A percentile compares a stretch with the other conserved stretches of the same genome.
phyloP scores from a whole-genome alignment of 2,329 filamentous ascomycete species.

The Lasiodiplodia sp. region DNA sequence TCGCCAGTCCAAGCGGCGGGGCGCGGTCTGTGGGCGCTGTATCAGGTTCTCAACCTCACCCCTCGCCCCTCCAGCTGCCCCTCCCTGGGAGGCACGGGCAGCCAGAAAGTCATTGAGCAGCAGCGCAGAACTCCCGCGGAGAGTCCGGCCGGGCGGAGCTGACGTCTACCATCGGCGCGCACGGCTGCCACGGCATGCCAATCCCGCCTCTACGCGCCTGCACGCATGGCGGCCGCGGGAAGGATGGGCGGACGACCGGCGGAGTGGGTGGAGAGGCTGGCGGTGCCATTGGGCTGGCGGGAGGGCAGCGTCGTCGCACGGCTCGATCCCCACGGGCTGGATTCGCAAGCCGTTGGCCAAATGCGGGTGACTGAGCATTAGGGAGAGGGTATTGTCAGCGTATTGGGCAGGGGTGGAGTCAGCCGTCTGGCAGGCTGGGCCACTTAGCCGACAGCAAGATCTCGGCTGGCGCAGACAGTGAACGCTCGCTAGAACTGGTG shows the following conservation, averaged over 20 bases:
- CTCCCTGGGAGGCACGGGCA: slow-evolving; percentile 24
- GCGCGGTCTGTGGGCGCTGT: slow-evolving; percentile 24
- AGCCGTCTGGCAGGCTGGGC: slow-evolving; percentile 3
- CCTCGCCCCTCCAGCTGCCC: slow-evolving; percentile 25
- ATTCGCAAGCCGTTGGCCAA: slow-evolving; percentile 22
- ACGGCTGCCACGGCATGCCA: slow-evolving; percentile 19
- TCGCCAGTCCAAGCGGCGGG: slow-evolving; percentile 28
- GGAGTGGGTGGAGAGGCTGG: slow-evolving; percentile 22
- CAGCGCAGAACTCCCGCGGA: slow-evolving; percentile 12
- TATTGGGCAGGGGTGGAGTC: slow-evolving; percentile 26
- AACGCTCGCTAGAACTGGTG: slow-evolving; percentile 24
- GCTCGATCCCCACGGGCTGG: slow-evolving; percentile 14
- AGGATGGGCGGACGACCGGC: slow-evolving; percentile 6
- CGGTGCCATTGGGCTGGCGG: slow-evolving; percentile 23
- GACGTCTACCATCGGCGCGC: slow-evolving; percentile 12
- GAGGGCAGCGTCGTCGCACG: slow-evolving; percentile 6
- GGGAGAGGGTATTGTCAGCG: slow-evolving; percentile 23
- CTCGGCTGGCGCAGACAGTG: slow-evolving; percentile 24
- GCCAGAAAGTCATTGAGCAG: slow-evolving; percentile 27
- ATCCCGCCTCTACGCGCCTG: slow-evolving; percentile 15
- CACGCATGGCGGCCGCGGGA: slow-evolving; percentile 12
- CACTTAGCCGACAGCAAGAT: slow-evolving; percentile 27
- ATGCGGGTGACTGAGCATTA: slow-evolving; percentile 28
- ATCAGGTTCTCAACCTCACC: slow-evolving; percentile 27
- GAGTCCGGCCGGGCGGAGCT: slow-evolving; percentile 9